Evolutionary conservation across 352 stramenopile genomes (phyloP).

Genomic region (Globisporangium camurandrum): DNA sequence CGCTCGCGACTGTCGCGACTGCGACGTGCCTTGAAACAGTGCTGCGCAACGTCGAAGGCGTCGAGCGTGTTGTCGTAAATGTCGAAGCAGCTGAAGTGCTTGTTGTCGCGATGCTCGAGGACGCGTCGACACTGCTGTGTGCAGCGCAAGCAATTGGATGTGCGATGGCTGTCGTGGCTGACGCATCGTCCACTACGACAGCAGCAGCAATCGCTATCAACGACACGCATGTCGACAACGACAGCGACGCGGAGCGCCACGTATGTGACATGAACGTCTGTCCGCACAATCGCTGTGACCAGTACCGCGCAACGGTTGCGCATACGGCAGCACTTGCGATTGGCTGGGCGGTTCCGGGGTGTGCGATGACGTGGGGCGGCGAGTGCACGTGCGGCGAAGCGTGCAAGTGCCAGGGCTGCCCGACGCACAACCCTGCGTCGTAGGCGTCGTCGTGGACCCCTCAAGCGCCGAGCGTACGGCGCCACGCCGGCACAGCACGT

Average conservation of each 20-base stretch:
- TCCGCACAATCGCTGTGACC: conserved; percentile 53
- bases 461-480: conserved; percentile 23
- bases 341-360: conserved; percentile 72
- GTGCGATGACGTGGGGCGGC: conserved; percentile 66
- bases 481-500: conserved; percentile 46
- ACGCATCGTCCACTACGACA: conserved; percentile 16
- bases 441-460: conserved; percentile 24
- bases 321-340: conserved; percentile 72
- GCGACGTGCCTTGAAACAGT: conserved; percentile 11
- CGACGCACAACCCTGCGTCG: conserved; percentile 53
- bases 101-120: conserved; percentile 41
- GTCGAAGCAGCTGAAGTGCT: conserved; percentile 52
- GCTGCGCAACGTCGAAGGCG: conserved; percentile 42
- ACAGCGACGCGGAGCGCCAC: conserved; percentile 23
- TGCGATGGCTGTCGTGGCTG: conserved; percentile 44
- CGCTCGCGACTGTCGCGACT: conserved; percentile 5
- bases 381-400: conserved; percentile 75
- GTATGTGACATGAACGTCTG: conserved; percentile 59
- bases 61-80: conserved; percentile 53
- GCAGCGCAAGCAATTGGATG: conserved; percentile 28
- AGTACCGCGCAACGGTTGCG: conserved; percentile 72
- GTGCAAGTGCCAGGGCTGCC: conserved; percentile 73
- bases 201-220: no score
- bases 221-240: no score
- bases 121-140: conserved; percentile 29